These are phyloP conservation scores for Hypomyces rosellus DNA, from an alignment of 2,329 filamentous ascomycete species.

Conservation along the genomic window DNA sequence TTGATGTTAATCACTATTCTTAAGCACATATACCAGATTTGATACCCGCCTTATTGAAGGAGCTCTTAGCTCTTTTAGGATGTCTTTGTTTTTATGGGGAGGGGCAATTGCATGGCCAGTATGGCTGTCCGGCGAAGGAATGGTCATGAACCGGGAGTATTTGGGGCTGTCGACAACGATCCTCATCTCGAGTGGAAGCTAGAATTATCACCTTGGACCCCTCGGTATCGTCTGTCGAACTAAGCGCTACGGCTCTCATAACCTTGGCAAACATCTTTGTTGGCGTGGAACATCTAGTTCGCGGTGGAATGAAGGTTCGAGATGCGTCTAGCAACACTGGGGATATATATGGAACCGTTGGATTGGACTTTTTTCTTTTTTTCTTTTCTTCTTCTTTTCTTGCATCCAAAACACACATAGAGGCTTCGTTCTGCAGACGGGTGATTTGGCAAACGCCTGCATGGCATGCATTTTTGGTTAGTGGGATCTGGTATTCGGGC, in stretches of 20 bases:
- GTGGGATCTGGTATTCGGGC: too few species aligned
- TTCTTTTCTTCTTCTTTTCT: neutral
- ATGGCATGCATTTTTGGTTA: neutral
- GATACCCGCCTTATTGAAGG: conserved; percentile 15
- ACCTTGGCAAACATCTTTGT: too few species aligned
- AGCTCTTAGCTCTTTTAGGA: conserved; percentile 5
- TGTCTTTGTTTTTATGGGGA: conserved; percentile 8
- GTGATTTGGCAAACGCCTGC: too few species aligned
- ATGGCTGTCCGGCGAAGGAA: conserved; percentile 4
- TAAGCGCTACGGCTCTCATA: too few species aligned
- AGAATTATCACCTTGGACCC: too few species aligned
- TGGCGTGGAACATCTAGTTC: too few species aligned
- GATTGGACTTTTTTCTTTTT: neutral
- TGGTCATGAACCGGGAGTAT: neutral
- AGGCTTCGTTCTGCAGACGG: neutral
- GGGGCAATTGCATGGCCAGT: neutral
- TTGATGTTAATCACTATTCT: conserved; percentile 1
- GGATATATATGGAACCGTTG: neutral
- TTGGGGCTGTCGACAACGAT: neutral
- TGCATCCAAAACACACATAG: neutral
- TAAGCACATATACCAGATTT: conserved; percentile 16
- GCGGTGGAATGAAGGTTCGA: too few species aligned
- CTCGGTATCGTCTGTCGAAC: too few species aligned
- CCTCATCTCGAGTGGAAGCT: too few species aligned
- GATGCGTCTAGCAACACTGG: too few species aligned